These are phyloP conservation scores for Apiotrichum porosum DNA, from an alignment of 1,284 basidiomycete genomes.

Conservation along the genomic window DNA sequence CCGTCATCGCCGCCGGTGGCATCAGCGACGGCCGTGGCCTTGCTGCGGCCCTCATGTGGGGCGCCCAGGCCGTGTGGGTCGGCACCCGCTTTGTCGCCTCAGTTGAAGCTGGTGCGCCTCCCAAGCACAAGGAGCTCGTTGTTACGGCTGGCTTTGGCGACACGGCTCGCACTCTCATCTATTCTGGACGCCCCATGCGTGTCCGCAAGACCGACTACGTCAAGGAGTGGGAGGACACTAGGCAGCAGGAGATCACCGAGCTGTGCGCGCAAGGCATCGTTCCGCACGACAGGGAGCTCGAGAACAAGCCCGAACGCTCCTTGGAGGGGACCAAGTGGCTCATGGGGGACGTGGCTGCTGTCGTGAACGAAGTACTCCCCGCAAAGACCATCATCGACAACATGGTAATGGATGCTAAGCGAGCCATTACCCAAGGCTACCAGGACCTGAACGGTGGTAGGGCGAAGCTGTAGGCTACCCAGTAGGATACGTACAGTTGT, in stretches of 20 bases:
- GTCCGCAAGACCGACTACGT: conserved; percentile 78
- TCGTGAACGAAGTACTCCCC: conserved; percentile 70
- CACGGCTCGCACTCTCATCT: conserved; percentile 72
- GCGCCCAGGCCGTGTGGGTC: conserved; percentile 81
- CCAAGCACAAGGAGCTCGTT: conserved; percentile 27
- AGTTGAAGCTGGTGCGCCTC: conserved; percentile 17
- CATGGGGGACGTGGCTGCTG: conserved; percentile 70
- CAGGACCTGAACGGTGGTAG: background rate
- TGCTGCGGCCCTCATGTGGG: conserved; percentile 79
- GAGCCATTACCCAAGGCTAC: conserved; percentile 28
- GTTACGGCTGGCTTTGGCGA: conserved; percentile 44
- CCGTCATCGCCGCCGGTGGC: conserved; percentile 79
- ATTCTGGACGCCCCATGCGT: conserved; percentile 79
- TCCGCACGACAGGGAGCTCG: conserved; percentile 64
- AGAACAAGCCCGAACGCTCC: conserved; percentile 30
- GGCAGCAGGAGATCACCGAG: conserved; percentile 53
- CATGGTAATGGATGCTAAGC: conserved; percentile 54
- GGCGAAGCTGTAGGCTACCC: background rate
- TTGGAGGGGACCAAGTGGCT: conserved; percentile 55
- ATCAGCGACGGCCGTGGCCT: conserved; percentile 79
- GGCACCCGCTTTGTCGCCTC: conserved; percentile 82
- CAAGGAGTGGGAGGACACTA: conserved; percentile 57
- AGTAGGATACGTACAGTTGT: too few species aligned
- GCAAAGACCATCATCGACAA: conserved; percentile 74
- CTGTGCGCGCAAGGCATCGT: conserved; percentile 71